Evolutionary conservation across 1,284 basidiomycete species (phyloP).

Genomic region (Cryptococcus sp.): DNA sequence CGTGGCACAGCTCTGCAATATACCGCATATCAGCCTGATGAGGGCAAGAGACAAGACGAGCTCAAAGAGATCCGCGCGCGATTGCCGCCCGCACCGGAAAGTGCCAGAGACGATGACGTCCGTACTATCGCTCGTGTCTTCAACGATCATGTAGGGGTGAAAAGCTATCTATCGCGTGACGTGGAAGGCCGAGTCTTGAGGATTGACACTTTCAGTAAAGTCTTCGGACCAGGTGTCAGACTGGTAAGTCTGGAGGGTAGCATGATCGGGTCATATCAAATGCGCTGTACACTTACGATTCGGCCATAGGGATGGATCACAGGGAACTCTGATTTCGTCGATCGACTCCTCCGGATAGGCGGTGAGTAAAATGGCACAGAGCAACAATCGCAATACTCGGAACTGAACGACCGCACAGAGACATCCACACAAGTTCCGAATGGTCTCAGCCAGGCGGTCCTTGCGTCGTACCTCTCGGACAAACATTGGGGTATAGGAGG

Average conservation of each 20-base stretch:
- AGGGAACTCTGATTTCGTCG: slow-evolving; percentile 51
- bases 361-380: slow-evolving; percentile 1
- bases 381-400: slow-evolving; percentile 21
- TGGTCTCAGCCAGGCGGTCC: slow-evolving; percentile 54
- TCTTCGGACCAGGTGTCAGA: slow-evolving; percentile 57
- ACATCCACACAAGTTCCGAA: slow-evolving; percentile 56
- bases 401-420: slow-evolving; percentile 34
- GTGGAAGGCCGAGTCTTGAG: slow-evolving; percentile 57
- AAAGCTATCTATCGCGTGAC: slow-evolving; percentile 54
- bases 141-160: slow-evolving; percentile 23
- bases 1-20: slow-evolving; percentile 17
- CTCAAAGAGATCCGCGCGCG: slow-evolving; percentile 8
- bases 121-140: slow-evolving; percentile 16
- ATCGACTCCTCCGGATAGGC: slow-evolving; percentile 33
- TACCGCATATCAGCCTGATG: slow-evolving; percentile 22
- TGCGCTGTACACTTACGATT: neutral
- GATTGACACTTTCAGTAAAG: slow-evolving; percentile 51
- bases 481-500: slow-evolving; percentile 18
- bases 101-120: slow-evolving; percentile 23
- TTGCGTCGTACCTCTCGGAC: slow-evolving; percentile 16
- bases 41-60: slow-evolving; percentile 10
- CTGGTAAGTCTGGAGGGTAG: neutral
- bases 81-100: slow-evolving; percentile 13
- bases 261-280: neutral
- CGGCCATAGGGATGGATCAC: slow-evolving; percentile 54